phyloP scores from a whole-genome alignment of 1,139 yeast genomes.

The Geotrichum restrictum region DNA sequence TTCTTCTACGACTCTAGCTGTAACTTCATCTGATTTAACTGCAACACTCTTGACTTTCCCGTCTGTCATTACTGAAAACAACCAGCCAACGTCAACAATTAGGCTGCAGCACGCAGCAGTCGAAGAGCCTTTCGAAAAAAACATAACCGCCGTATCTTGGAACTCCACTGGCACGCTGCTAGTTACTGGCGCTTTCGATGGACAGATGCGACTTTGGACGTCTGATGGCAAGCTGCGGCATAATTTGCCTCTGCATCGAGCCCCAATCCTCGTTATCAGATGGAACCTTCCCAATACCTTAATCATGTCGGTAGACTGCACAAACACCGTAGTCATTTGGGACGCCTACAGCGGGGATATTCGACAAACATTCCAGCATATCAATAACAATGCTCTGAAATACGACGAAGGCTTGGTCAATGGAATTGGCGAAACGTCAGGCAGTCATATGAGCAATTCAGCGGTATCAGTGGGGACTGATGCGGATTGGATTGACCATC shows the following conservation, averaged over 20 bases:
- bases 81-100: slow-evolving; percentile 5
- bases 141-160: slow-evolving; percentile 36
- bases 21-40: slow-evolving; percentile 21
- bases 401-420: slow-evolving; percentile 11
- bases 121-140: slow-evolving; percentile 25
- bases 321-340: slow-evolving; percentile 51
- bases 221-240: slow-evolving; percentile 46
- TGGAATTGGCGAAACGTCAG: slow-evolving; percentile 4
- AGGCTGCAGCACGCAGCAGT: slow-evolving; percentile 18
- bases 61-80: neutral
- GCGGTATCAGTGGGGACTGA: slow-evolving; percentile 44
- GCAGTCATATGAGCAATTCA: slow-evolving; percentile 1
- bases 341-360: slow-evolving; percentile 49
- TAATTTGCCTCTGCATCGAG: slow-evolving; percentile 52
- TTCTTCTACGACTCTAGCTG: slow-evolving; percentile 23
- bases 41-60: slow-evolving; percentile 19
- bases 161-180: slow-evolving; percentile 31
- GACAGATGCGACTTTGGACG: slow-evolving; percentile 36
- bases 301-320: slow-evolving; percentile 44
- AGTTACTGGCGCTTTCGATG: slow-evolving; percentile 37
- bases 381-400: slow-evolving; percentile 5
- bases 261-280: slow-evolving; percentile 48
- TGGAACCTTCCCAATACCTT: slow-evolving; percentile 50
- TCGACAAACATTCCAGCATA: slow-evolving; percentile 29
- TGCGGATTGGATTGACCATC: slow-evolving; percentile 68